phyloP scores from a whole-genome alignment of 1,284 basidiomycete genomes.

The Tilletiopsis washingtonensis region DNA sequence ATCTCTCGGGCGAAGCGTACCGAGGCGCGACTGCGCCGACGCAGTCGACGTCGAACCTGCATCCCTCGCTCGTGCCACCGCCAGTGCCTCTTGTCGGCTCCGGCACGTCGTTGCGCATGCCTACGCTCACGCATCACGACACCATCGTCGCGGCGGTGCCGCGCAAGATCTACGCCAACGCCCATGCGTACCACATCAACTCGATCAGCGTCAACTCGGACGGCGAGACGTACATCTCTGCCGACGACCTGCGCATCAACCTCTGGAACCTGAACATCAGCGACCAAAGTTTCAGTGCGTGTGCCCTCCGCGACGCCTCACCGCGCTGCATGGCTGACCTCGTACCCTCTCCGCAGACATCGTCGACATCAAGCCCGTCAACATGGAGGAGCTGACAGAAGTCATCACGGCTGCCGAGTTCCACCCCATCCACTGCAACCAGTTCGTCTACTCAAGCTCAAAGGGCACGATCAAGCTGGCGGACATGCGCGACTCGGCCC shows the following conservation, averaged over 20 bases:
- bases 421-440: constrained; percentile 93
- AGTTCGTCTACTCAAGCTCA: constrained; percentile 99
- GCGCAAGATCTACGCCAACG: constrained; percentile 97
- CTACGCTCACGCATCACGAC: constrained; percentile 76
- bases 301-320: background rate
- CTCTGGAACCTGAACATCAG: constrained; percentile 98
- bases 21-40: constrained; percentile 11
- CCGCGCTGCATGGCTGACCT: background rate
- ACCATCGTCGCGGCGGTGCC: constrained; percentile 98
- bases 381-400: constrained; percentile 99
- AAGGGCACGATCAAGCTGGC: constrained; percentile 99
- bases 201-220: constrained; percentile 99
- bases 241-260: constrained; percentile 93
- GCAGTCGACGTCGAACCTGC: constrained; percentile 11
- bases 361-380: constrained; percentile 98
- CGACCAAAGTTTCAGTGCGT: constrained; percentile 97
- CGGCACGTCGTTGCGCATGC: constrained; percentile 36
- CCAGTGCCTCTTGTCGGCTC: constrained; percentile 22
- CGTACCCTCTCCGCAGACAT: constrained; percentile 64
- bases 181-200: constrained; percentile 99
- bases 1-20: constrained; percentile 59
- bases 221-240: constrained; percentile 97
- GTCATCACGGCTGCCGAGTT: constrained; percentile 99
- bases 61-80: constrained; percentile 16
- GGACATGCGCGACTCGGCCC: constrained; percentile 97